Base-by-base conservation (phyloP, 1,139 yeast species). In the Meyerozyma sp. region DNA sequence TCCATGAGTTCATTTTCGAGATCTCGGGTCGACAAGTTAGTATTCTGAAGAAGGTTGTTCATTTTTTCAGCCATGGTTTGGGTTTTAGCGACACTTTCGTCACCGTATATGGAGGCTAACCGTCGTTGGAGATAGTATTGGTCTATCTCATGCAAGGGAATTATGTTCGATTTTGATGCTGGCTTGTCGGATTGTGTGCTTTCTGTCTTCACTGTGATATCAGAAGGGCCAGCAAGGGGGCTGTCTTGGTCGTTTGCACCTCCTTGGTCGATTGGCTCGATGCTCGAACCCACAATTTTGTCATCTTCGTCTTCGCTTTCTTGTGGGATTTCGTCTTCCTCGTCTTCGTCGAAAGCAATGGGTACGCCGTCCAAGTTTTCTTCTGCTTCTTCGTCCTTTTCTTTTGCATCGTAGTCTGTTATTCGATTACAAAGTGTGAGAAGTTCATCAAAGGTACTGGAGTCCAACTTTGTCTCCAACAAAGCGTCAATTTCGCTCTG, bases 1-100 rank as follows among this genome's bases (percentile, higher is more conserved):
- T 71, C 77, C 61, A 75, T 62, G 11, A 86, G 57, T 16, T 70
- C 74, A 40, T 73, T 72, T 49, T 82, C 87, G 36, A 82, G 70
- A 11, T 62, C 67, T 42, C 70, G 59, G n/a, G 66, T 62, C 13
- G 70, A 62, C 8, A 70, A 48, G 1, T 51, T 49, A 5, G 39
- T 37, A 43, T 58, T 50, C 4, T 55, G 43, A 11, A 66, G 44
- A 5, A 53, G 41, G 8, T 48, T 45, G n/a, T 52, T 46, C 11
- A 61, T 46, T 25, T 51, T 54, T 9, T 46, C 44, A 29, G 57
- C 52, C 23, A 50, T 40, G 3, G 50, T 47, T 27, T 57, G 55
- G 3, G 56, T 46, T 10, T 45, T 50, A 3, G 50, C 45, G 5
- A 55, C 53, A 14, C 56, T 58, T 25, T 47, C 47, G 23, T 53